These are phyloP conservation scores for Macrophomina tecta DNA, from an alignment of 2,329 filamentous ascomycete genomes.

Conservation along the genomic window DNA sequence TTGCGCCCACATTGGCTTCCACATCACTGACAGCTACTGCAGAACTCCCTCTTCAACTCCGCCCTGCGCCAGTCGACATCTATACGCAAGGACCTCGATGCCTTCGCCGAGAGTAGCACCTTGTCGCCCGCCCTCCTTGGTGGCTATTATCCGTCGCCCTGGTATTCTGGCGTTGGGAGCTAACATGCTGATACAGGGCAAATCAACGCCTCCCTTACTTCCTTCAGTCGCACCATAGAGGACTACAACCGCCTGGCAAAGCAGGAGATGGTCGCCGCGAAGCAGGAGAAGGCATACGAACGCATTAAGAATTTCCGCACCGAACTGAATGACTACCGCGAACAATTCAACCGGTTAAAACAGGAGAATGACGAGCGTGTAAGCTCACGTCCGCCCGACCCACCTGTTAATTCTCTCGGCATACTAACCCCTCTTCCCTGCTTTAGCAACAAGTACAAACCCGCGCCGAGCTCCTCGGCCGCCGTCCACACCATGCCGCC, in stretches of 20 bases:
- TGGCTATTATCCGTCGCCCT: slow-evolving; percentile 28
- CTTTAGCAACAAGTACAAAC: slow-evolving; percentile 67
- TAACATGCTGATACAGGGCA: slow-evolving; percentile 9
- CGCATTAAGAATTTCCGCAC: slow-evolving; percentile 83
- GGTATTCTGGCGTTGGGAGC: neutral
- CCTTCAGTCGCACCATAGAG: slow-evolving; percentile 88
- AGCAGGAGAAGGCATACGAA: slow-evolving; percentile 88
- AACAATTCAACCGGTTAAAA: slow-evolving; percentile 79
- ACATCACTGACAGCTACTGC: neutral
- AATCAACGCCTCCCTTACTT: slow-evolving; percentile 61
- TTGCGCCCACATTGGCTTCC: neutral
- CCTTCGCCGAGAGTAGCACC: slow-evolving; percentile 66
- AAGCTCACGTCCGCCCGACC: slow-evolving; percentile 34
- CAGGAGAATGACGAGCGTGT: slow-evolving; percentile 76
- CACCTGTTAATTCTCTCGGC: neutral
- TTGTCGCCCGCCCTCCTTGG: slow-evolving; percentile 68
- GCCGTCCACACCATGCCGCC: slow-evolving; percentile 77
- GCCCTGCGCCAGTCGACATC: slow-evolving; percentile 83
- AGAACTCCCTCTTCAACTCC: slow-evolving; percentile 87
- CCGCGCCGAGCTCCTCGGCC: slow-evolving; percentile 81
- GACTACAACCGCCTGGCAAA: slow-evolving; percentile 87
- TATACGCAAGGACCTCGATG: slow-evolving; percentile 76
- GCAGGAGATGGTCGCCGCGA: slow-evolving; percentile 87
- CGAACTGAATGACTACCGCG: slow-evolving; percentile 80
- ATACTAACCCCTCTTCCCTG: neutral